These are phyloP conservation scores for Arxiozyma bovina DNA, from an alignment of 1,139 yeast species.

Conservation along the genomic window DNA sequence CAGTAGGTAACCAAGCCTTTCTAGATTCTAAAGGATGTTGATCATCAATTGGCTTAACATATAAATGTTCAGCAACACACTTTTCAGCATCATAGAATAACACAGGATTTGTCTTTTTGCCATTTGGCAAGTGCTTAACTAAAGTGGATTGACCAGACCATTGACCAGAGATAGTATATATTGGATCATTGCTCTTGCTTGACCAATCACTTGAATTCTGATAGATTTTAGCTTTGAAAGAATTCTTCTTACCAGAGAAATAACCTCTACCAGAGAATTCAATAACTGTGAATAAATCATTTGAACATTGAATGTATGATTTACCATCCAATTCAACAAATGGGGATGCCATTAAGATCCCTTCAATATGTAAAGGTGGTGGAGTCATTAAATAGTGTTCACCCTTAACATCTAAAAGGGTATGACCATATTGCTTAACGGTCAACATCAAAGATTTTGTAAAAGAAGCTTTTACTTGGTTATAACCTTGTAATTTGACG, in stretches of 20 bases:
- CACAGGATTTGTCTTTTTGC: slow-evolving; percentile 26
- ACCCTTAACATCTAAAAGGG: slow-evolving; percentile 54
- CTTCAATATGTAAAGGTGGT: slow-evolving; percentile 93
- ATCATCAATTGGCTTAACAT: slow-evolving; percentile 68
- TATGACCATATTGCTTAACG: slow-evolving; percentile 91
- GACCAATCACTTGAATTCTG: slow-evolving; percentile 43
- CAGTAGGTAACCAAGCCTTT: slow-evolving; percentile 79
- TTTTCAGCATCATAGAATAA: slow-evolving; percentile 65
- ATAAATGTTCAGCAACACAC: slow-evolving; percentile 43
- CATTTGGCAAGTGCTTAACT: slow-evolving; percentile 16
- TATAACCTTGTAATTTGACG: slow-evolving; percentile 74
- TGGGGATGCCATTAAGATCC: slow-evolving; percentile 81
- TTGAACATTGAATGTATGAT: slow-evolving; percentile 69
- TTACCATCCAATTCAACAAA: slow-evolving; percentile 85
- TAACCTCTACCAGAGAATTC: slow-evolving; percentile 91
- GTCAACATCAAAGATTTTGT: slow-evolving; percentile 52
- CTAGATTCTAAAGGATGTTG: slow-evolving; percentile 75
- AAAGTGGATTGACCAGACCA: slow-evolving; percentile 74
- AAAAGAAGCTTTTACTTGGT: slow-evolving; percentile 78
- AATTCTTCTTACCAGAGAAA: slow-evolving; percentile 87
- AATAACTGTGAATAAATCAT: slow-evolving; percentile 64
- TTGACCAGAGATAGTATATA: slow-evolving; percentile 78
- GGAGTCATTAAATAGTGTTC: slow-evolving; percentile 77
- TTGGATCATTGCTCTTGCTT: slow-evolving; percentile 43
- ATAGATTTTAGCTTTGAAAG: slow-evolving; percentile 76